Evolutionary conservation across 2,329 filamentous ascomycete genomes (phyloP).

Genomic region (Fusarium napiforme): DNA sequence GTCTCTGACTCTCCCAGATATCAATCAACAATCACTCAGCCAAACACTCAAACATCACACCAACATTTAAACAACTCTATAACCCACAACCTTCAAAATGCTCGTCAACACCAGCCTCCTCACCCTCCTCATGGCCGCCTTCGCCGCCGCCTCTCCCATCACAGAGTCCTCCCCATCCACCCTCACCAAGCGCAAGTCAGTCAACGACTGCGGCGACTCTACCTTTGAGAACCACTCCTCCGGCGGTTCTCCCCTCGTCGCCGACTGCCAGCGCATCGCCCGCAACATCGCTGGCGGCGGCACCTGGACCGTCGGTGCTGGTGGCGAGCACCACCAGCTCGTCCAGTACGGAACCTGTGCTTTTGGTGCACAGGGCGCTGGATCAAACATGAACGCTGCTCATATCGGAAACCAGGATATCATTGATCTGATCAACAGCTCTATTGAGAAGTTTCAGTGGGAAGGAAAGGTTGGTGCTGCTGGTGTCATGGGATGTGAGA

Average conservation of each 20-base stretch:
- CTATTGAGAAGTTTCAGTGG: background rate
- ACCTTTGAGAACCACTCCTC: background rate
- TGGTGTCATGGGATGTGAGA: background rate
- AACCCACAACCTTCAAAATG: background rate
- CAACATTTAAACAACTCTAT: too few species aligned
- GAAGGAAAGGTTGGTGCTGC: background rate
- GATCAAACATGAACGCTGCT: background rate
- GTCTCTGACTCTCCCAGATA: rapidly evolving
- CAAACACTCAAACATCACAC: background rate
- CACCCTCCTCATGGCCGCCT: background rate
- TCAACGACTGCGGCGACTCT: background rate
- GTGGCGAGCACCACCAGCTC: background rate
- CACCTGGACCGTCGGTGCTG: background rate
- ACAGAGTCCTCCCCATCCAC: background rate
- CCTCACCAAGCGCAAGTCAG: background rate
- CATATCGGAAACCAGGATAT: background rate
- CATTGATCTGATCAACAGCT: background rate
- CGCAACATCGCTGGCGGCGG: background rate
- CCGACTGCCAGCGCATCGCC: background rate
- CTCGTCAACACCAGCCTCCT: background rate
- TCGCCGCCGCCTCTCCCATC: background rate
- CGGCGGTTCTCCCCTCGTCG: background rate
- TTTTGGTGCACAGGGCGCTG: background rate
- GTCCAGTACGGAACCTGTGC: background rate
- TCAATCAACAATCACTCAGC: background rate